Evolutionary conservation across 306 rosid genomes (phyloP).

Genomic region (Quercus aquifolioides): DNA sequence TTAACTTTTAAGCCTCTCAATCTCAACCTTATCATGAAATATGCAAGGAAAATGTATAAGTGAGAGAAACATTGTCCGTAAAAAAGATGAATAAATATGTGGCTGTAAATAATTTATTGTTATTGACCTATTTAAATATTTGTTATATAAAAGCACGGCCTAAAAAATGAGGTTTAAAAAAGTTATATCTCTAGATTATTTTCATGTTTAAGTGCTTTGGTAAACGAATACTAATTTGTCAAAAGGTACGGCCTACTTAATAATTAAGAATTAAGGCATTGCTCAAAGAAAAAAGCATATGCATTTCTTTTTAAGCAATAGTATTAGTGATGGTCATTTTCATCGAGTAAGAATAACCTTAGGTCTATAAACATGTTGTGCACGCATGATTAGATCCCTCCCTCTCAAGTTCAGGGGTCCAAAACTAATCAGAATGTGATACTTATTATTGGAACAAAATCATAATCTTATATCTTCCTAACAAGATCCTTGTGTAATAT

Average conservation of each 20-base stretch:
- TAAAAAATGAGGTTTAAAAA: too few species aligned
- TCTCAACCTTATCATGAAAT: not conserved
- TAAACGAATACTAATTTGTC: too few species aligned
- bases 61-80: not conserved
- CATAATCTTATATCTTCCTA: not conserved
- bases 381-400: not conserved
- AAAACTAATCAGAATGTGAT: not conserved
- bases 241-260: too few species aligned
- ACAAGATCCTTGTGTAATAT: conserved; percentile 13
- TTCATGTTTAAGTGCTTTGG: too few species aligned
- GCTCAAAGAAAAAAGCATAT: not conserved
- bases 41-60: not conserved
- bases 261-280: not conserved
- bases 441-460: not conserved
- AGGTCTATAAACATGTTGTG: not conserved
- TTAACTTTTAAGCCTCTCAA: not conserved
- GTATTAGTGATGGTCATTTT: not conserved
- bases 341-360: not conserved
- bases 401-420: too few species aligned
- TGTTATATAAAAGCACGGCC: too few species aligned
- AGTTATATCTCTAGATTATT: too few species aligned
- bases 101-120: too few species aligned
- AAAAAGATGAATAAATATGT: not conserved
- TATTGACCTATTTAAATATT: too few species aligned
- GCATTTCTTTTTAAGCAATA: not conserved